These are phyloP conservation scores for Eucalyptus melliodora DNA, from an alignment of 345 rosid genomes.

Conservation along the genomic window DNA sequence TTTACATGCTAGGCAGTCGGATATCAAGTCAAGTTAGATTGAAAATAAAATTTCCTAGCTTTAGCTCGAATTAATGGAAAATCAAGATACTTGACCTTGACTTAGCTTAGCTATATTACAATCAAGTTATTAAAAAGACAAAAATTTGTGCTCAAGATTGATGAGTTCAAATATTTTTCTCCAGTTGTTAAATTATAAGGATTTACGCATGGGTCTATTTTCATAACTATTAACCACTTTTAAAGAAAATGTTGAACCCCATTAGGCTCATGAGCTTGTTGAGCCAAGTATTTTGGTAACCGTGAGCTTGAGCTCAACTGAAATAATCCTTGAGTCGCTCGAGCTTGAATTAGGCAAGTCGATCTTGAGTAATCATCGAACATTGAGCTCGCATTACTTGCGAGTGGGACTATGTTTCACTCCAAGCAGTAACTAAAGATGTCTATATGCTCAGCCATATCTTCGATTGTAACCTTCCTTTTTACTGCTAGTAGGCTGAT, in stretches of 20 bases:
- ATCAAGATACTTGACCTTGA: not conserved
- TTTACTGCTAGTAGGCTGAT: too few species aligned
- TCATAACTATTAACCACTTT: not conserved
- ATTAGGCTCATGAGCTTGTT: not conserved
- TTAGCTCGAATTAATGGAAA: not conserved
- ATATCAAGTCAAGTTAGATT: not conserved
- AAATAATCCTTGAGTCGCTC: not conserved
- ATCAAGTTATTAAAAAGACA: not conserved
- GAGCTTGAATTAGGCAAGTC: not conserved
- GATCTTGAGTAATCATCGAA: not conserved
- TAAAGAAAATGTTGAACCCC: not conserved
- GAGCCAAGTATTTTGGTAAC: not conserved
- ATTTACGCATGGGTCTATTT: not conserved
- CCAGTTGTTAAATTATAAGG: not conserved
- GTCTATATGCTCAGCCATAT: not conserved
- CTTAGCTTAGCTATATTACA: not conserved
- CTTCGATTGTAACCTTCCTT: not conserved
- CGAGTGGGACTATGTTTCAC: not conserved
- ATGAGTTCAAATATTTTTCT: not conserved
- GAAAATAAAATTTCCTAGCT: not conserved
- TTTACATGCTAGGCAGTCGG: not conserved
- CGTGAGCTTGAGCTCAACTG: not conserved
- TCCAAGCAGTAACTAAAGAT: not conserved
- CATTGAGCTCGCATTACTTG: not conserved
- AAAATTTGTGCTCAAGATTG: not conserved